Base-by-base conservation (phyloP, 2,329 filamentous ascomycete species). In the Torrubiella hemipterigena region DNA sequence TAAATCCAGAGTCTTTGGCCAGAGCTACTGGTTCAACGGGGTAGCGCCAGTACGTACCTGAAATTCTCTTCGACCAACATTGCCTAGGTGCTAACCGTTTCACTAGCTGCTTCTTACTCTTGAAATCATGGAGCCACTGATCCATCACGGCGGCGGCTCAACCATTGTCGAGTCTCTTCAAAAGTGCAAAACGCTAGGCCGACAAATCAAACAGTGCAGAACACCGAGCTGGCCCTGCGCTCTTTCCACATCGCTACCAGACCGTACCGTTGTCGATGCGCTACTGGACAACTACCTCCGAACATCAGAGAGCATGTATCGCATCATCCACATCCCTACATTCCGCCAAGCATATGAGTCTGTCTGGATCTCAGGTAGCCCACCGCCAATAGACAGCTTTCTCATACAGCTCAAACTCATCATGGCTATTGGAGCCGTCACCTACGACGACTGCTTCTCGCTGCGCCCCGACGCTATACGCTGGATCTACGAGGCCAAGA, bases 401-500 rank as follows among this genome's bases (percentile, higher is more conserved):
- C 36, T 74, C 2, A 58, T 74, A 11, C 70, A 70, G 27, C 38
- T 77, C 3, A 73, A 76, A 39, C 50, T 78, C 0, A 59, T 76
- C 0, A 47, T 77, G 4, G 69, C 73, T 1, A 62, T 77, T 13
- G 74, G 73, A 1, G 61, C 69, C 2, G 51, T 56, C 2, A 52
- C 55, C 0, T 63, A 69, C 34, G 67, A 76, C 31, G 56, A 65
- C 0, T 37, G 49, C 0, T 74, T 69, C 33, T 65, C 61, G 0
- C 40, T 73, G 21, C 61, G 69, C 6, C 31, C 50, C 6, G 54
- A 56, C 0, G 72, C 72, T 1, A 51, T 63, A n/a, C 56, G 49
- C 17, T 78, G 72, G 73, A 50, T 75, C 0, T 67, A 69, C 33
- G 69, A 74, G 38, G 71, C 64, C 0, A 65, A 70, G 27, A 60